Evolutionary conservation across 108 stramenopile species (phyloP), one percentile per base, ranked within the genome.

Genomic region (Chaetoceros muelleri): DNA sequence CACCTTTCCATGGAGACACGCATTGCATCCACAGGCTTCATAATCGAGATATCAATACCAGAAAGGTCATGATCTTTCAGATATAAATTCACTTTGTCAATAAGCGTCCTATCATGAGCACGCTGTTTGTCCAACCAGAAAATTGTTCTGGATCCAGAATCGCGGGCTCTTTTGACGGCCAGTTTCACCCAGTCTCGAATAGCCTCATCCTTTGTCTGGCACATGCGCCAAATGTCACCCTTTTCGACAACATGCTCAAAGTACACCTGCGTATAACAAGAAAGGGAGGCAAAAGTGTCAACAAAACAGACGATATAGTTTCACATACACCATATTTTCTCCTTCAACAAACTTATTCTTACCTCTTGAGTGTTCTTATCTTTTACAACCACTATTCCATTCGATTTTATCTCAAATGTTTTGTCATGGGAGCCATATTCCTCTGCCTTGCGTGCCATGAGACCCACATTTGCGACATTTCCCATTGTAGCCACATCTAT

Each of bases 151-250:
- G 58, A 53, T 46, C 85, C 85, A 28, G 89, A 87, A 29, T 85
- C 82, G 24, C 74, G 72, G 30, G 89, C 94, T 44, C 94, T 71
- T 24, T 72, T 52, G 23, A 95, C 91, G 28, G 94, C 91, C 34
- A 95, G 67, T 24, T 71, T 73, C 30, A 95, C 94, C 94, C 94
- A 95, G 69, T 95, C 94, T 28, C 75, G 68, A 61, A 95, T 90
- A 51, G 94, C 81, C 21, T 75, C 82, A 60, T 95, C 94, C 72
- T 93, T 93, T 28, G 90, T 89, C 70, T 93, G 90, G 60, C 91
- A 91, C 94, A 93, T 93, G 29, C 94, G 71, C 89, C 91, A 95
- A 63, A 95, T 76, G 53, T 95, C 94, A n/a, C 94, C 94, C 34
- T 70, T 60, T 46, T 81, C 78, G 18, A 95, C 94, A 24, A 24